Conservation (phyloP, 495 filamentous ascomycete genomes). For the Aspergillus bertholletiae region DNA sequence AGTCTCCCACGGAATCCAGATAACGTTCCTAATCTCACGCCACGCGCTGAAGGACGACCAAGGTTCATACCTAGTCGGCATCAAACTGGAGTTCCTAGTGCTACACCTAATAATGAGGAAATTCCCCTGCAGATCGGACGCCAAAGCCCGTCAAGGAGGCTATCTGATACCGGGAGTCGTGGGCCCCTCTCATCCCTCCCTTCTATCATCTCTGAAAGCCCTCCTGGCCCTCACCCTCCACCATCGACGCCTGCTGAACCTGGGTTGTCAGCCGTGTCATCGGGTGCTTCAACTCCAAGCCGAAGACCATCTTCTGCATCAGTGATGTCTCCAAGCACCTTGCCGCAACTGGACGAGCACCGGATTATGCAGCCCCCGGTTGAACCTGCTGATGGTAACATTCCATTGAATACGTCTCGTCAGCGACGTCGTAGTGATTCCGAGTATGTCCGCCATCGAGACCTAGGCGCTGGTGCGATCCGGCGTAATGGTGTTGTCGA, state of each 20-base stretch:
- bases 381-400: slow-evolving; percentile 24
- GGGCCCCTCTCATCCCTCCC: slow-evolving; percentile 30
- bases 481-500: slow-evolving; percentile 66
- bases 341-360: slow-evolving; percentile 35
- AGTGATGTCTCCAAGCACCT: slow-evolving; percentile 31
- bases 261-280: slow-evolving; percentile 54
- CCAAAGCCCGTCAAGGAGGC: slow-evolving; percentile 26
- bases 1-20: slow-evolving; percentile 42
- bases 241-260: slow-evolving; percentile 68
- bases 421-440: slow-evolving; percentile 61
- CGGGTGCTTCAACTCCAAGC: slow-evolving; percentile 53
- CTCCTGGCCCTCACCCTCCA: slow-evolving; percentile 61
- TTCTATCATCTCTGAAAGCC: slow-evolving; percentile 50
- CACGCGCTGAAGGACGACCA: slow-evolving; percentile 41
- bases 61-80: slow-evolving; percentile 50
- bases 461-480: slow-evolving; percentile 59
- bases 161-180: slow-evolving; percentile 35
- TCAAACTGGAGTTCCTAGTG: slow-evolving; percentile 43
- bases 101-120: slow-evolving; percentile 42
- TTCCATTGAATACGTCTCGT: slow-evolving; percentile 31
- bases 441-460: slow-evolving; percentile 55
- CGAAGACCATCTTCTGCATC: slow-evolving; percentile 53
- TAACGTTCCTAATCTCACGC: slow-evolving; percentile 24
- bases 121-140: slow-evolving; percentile 39
- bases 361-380: slow-evolving; percentile 30